A percentile compares a stretch with the other conserved stretches of the same genome.
These are phyloP conservation scores for Coniferiporia weirii DNA, from an alignment of 1,284 basidiomycete genomes.

Conservation along the genomic window DNA sequence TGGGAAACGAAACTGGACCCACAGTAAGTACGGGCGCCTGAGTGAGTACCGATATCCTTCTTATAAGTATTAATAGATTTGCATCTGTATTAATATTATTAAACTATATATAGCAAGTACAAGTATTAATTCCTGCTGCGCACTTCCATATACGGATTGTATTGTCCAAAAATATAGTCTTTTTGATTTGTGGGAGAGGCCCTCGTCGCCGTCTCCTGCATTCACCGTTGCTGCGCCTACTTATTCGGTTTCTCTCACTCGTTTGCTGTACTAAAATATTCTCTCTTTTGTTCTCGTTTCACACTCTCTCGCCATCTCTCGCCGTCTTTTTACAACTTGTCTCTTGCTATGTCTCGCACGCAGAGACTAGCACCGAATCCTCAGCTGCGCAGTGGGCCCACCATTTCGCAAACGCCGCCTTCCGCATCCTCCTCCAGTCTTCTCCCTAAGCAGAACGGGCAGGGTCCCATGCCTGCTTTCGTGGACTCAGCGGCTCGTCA, in stretches of 20 bases:
- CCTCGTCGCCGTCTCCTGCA: not conserved
- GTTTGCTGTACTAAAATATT: not conserved
- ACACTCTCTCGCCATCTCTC: not conserved
- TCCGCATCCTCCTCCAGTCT: slow-evolving; percentile 6
- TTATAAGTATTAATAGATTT: no score
- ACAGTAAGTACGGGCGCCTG: no score
- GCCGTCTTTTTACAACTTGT: not conserved
- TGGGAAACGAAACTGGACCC: no score
- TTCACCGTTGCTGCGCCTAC: not conserved
- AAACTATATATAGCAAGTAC: not conserved
- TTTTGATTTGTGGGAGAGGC: not conserved
- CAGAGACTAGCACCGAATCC: slow-evolving; percentile 2
- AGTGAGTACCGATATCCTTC: no score
- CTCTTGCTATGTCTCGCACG: not conserved
- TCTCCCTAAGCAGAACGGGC: slow-evolving; percentile 4
- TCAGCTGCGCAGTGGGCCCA: not conserved
- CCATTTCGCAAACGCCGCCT: slow-evolving; percentile 2
- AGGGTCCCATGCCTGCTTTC: slow-evolving; percentile 4
- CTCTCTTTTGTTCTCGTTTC: not conserved
- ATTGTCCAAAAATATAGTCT: not conserved
- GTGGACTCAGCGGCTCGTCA: slow-evolving; percentile 6
- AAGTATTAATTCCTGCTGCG: not conserved
- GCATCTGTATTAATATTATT: no score
- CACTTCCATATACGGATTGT: not conserved
- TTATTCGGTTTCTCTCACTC: not conserved